Evolutionary conservation across 1,284 basidiomycete genomes (phyloP), one percentile per base, ranked within the genome.

Genomic region (Vanrija sp.): DNA sequence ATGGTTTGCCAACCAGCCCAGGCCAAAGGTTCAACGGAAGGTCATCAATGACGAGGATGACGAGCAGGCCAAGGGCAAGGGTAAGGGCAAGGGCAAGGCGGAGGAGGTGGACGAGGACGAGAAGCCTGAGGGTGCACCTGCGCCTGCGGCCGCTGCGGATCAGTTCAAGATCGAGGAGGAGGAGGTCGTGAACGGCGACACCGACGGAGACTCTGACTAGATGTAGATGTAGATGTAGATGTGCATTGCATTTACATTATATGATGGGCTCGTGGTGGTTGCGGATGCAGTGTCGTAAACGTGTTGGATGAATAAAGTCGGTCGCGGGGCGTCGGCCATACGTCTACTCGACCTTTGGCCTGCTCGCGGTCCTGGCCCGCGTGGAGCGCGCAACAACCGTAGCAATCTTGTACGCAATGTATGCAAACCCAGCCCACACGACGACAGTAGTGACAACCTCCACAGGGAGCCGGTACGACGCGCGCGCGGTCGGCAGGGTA

Each of bases 1-100:
- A 39, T 75, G 67, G 64, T 68, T 72, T 55, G 19, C 38, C 9
- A 21, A 18, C 42, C 43, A 34, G 26, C 49, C 40, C 40, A 50
- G 16, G 23, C 15, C 23, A 9, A 25, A 21, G 12, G 55, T 29
- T 2, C 58, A 63, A 25, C 49, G 44, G 21, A 34, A 56, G 19
- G 43, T 34, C 9, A 34, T 34, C 34, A 34, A 51, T n/a, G 49
- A 48, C 34, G 54, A 47, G 34, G 55, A 42, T 9, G 49, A 26
- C 18, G 49, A 46, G 19, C 14, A 18, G 21, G 21, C 21, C 21
- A 23, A 23, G 28, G 28, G 29, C 8, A 23, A 38, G 48, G 23
- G 28, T 7, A 28, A 10, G 10, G 28, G 7, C 7, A 28, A 28
- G 43, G 29, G 43, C 21, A 25, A 49, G 39, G 19, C 29, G 5